Percentiles rank a stretch among this genome's conserved stretches.
Evolutionary conservation across 2,329 filamentous ascomycete species (phyloP).

Genomic region (Thelonectria blattea): DNA sequence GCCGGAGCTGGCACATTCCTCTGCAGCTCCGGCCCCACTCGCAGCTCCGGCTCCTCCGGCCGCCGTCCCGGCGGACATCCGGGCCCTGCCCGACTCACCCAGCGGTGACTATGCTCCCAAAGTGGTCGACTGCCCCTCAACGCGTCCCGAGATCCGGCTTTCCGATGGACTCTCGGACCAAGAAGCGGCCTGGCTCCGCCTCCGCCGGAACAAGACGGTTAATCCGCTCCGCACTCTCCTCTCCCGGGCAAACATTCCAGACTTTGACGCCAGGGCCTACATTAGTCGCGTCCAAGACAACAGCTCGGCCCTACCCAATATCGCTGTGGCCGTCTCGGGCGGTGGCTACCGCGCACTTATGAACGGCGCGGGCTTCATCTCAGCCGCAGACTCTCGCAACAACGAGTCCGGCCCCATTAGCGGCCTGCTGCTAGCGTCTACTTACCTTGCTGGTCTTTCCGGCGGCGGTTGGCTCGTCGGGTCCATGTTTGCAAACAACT

Average conservation of each 20-base stretch:
- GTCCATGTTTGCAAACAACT: conserved; percentile 77
- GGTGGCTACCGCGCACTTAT: conserved; percentile 81
- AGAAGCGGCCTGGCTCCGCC: conserved; percentile 63
- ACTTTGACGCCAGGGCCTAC: conserved; percentile 73
- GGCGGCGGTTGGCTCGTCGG: conserved; percentile 80
- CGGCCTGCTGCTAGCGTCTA: conserved; percentile 75
- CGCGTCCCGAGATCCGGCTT: conserved; percentile 4
- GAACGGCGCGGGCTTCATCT: conserved; percentile 75
- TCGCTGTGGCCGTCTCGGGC: conserved; percentile 76
- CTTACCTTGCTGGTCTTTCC: conserved; percentile 75
- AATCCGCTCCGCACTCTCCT: conserved; percentile 74
- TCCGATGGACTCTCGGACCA: conserved; percentile 12
- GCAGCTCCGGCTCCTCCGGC: no score
- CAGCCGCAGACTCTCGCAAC: conserved; percentile 65
- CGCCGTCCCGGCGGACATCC: no score
- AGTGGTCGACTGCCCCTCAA: conserved; percentile 18
- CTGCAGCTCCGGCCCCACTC: no score
- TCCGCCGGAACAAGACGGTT: conserved; percentile 71
- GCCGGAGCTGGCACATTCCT: no score
- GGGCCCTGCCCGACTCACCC: no score
- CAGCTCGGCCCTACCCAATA: conserved; percentile 57
- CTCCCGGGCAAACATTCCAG: conserved; percentile 68
- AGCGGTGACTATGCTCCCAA: conserved; percentile 15
- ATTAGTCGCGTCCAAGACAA: conserved; percentile 70
- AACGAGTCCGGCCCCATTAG: conserved; percentile 54